These are phyloP conservation scores for Amanita fuliginea DNA, from an alignment of 768 basidiomycete species.

Conservation along the genomic window DNA sequence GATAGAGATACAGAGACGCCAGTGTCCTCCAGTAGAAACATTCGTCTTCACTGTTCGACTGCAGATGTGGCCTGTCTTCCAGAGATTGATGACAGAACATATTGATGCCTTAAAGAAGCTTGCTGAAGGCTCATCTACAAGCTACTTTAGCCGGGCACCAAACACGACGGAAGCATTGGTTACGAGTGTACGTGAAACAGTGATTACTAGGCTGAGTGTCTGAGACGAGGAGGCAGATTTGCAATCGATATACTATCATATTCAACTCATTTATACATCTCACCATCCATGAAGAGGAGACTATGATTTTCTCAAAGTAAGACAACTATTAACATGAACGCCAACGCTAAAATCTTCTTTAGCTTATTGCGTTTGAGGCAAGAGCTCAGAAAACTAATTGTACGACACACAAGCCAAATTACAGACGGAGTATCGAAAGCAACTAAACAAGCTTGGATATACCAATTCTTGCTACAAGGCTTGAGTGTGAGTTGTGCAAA, in stretches of 20 bases:
- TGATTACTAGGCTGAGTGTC: background rate
- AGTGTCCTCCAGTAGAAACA: constrained; percentile 69
- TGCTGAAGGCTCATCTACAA: constrained; percentile 55
- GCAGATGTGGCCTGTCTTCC: constrained; percentile 89
- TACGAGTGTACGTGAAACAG: constrained; percentile 33
- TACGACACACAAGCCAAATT: constrained; percentile 59
- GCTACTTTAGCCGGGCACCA: constrained; percentile 52
- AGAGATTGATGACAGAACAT: constrained; percentile 79
- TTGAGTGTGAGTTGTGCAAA: constrained; percentile 47
- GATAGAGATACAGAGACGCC: constrained; percentile 63
- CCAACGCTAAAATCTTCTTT: constrained; percentile 1
- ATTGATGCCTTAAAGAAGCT: constrained; percentile 74
- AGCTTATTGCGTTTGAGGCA: constrained; percentile 81
- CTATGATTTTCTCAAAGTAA: constrained; percentile 94
- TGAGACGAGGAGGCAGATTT: constrained; percentile 34
- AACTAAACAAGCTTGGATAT: constrained; percentile 61
- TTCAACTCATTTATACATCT: constrained; percentile 80
- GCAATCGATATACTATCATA: constrained; percentile 63
- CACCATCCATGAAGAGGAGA: constrained; percentile 79
- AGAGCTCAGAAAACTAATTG: constrained; percentile 70
- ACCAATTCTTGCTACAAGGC: constrained; percentile 65
- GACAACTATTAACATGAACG: constrained; percentile 11
- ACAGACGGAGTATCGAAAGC: constrained; percentile 50
- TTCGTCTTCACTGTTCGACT: constrained; percentile 76
- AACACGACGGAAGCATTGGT: constrained; percentile 63